These are phyloP conservation scores for Isabelozyma gotoi DNA, from an alignment of 805 yeast species.

Conservation along the genomic window DNA sequence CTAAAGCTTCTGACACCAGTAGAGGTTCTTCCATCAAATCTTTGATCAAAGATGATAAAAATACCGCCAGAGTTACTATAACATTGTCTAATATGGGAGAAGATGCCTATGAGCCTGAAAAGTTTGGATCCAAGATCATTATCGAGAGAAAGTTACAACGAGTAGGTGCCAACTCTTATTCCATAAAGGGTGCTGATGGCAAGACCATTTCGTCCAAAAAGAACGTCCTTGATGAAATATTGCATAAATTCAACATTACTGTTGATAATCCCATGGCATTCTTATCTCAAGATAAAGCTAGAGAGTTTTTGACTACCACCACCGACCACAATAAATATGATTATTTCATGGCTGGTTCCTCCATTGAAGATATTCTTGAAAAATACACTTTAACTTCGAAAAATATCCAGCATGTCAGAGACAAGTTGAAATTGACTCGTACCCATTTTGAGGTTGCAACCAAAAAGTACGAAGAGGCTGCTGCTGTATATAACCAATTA, in stretches of 20 bases:
- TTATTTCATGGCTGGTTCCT: conserved; percentile 79
- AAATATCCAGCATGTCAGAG: conserved; percentile 28
- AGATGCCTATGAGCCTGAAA: conserved; percentile 63
- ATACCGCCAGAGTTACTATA: conserved; percentile 65
- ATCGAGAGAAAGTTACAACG: conserved; percentile 66
- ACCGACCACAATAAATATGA: conserved; percentile 70
- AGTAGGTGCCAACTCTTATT: conserved; percentile 53
- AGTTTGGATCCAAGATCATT: conserved; percentile 66
- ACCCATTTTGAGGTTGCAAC: conserved; percentile 23
- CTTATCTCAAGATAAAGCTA: conserved; percentile 90
- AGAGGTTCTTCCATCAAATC: conserved; percentile 73
- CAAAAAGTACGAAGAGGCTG: conserved; percentile 27
- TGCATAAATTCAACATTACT: conserved; percentile 70
- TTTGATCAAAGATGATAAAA: conserved; percentile 74
- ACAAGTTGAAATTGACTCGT: conserved; percentile 24
- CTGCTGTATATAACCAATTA: conserved; percentile 30
- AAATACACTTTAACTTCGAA: conserved; percentile 41
- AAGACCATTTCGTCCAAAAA: conserved; percentile 59
- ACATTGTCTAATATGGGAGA: conserved; percentile 62
- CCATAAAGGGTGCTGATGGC: conserved; percentile 52
- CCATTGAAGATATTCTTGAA: conserved; percentile 62
- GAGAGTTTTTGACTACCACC: conserved; percentile 80
- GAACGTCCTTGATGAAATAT: conserved; percentile 62
- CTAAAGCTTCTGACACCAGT: conserved; percentile 82
- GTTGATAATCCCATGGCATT: conserved; percentile 91